Percentiles rank a stretch among this genome's conserved stretches.
phyloP scores from a whole-genome alignment of 805 yeast species.

The Candida arabinofermentans region DNA sequence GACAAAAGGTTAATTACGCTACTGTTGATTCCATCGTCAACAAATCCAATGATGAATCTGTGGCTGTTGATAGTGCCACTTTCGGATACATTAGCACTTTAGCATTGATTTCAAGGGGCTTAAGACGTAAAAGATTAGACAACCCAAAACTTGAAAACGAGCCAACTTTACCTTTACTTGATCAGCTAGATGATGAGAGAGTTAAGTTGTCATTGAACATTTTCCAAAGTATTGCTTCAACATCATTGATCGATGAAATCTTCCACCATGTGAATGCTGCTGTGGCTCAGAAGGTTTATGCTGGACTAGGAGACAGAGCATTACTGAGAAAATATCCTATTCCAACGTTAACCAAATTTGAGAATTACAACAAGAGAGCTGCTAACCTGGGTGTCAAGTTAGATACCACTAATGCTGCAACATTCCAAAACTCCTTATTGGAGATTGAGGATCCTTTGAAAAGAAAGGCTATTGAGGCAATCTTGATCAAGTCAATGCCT shows the following conservation, averaged over 20 bases:
- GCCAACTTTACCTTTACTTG: constrained; percentile 61
- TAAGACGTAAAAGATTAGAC: constrained; percentile 62
- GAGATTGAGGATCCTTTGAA: constrained; percentile 55
- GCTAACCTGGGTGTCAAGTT: constrained; percentile 60
- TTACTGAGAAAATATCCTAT: constrained; percentile 82
- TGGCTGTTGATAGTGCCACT: constrained; percentile 48
- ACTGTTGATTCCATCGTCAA: constrained; percentile 50
- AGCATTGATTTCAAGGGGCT: constrained; percentile 60
- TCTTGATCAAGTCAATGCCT: constrained; percentile 75
- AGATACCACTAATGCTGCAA: constrained; percentile 70
- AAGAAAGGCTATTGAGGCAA: constrained; percentile 72
- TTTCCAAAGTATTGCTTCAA: constrained; percentile 55
- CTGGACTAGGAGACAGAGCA: constrained; percentile 74
- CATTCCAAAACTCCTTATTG: constrained; percentile 68
- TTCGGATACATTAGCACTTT: constrained; percentile 60
- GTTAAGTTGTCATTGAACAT: constrained; percentile 69
- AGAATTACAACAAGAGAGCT: constrained; percentile 70
- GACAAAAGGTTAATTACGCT: constrained; percentile 48
- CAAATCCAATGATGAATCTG: constrained; percentile 18
- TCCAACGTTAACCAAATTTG: constrained; percentile 79
- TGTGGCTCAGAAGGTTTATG: constrained; percentile 75
- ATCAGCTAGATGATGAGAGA: constrained; percentile 82
- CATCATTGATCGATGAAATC: constrained; percentile 66
- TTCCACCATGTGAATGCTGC: constrained; percentile 78
- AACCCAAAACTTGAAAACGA: constrained; percentile 44